A percentile compares a stretch with the other conserved stretches of the same genome.
Conservation (phyloP, 2,329 filamentous ascomycete species). For the Trichophyton schoenleinii region DNA sequence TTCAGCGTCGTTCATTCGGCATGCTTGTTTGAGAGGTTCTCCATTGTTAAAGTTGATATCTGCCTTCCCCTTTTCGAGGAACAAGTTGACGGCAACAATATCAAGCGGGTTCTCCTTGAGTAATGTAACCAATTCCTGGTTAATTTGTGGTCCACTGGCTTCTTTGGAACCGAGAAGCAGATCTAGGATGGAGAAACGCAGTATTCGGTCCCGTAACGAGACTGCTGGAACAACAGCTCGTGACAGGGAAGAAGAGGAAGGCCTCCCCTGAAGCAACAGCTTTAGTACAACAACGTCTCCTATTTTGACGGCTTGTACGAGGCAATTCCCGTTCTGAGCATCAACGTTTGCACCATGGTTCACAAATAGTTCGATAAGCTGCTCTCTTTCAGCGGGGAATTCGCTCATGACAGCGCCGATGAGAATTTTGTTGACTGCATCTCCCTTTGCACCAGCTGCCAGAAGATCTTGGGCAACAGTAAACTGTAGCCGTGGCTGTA, state of each 20-base stretch:
- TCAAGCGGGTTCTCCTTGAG: constrained; percentile 12
- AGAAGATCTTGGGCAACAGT: constrained; percentile 9
- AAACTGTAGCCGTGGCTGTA: constrained; percentile 7
- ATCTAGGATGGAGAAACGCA: constrained; percentile 12
- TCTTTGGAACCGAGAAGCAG: constrained; percentile 11
- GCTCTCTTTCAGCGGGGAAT: constrained; percentile 8
- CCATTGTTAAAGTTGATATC: constrained; percentile 13
- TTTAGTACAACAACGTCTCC: constrained; percentile 12
- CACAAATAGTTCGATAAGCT: constrained; percentile 12
- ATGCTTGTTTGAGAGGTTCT: constrained; percentile 9
- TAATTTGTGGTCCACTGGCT: constrained; percentile 11
- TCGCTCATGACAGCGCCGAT: constrained; percentile 6
- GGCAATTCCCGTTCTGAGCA: constrained; percentile 11
- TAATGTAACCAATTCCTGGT: constrained; percentile 11
- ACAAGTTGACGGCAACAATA: constrained; percentile 10
- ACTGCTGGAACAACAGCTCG: constrained; percentile 10
- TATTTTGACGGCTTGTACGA: constrained; percentile 9
- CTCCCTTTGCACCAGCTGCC: constrained; percentile 13
- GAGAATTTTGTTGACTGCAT: constrained; percentile 9
- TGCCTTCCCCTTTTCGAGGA: constrained; percentile 13
- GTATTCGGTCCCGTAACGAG: constrained; percentile 7
- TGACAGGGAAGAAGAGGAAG: constrained; percentile 11
- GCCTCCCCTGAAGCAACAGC: constrained; percentile 12
- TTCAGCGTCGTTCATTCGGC: constrained; percentile 7
- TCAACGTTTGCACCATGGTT: constrained; percentile 13